phyloP scores from a whole-genome alignment of 148 eudicot genomes.

The Polygonum aviculare region DNA sequence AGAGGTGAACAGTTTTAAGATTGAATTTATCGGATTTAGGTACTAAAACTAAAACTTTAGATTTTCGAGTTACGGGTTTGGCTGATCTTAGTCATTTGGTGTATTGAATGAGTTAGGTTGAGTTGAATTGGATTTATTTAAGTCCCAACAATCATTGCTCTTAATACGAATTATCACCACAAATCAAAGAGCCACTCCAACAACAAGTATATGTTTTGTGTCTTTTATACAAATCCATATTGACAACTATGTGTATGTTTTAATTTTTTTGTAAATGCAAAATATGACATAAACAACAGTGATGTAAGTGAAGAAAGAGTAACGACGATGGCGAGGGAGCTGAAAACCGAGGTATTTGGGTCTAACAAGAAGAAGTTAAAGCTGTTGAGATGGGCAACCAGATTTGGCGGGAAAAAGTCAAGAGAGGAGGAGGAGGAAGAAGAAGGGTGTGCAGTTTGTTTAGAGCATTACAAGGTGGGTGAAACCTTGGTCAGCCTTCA shows the following conservation, averaged over 20 bases:
- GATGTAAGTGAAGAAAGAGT: slow-evolving; percentile 18
- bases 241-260: neutral
- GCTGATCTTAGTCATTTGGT: too few relatives aligned
- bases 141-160: too few relatives aligned
- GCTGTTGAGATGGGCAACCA: slow-evolving; percentile 16
- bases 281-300: slow-evolving; percentile 16
- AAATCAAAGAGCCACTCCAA: too few relatives aligned
- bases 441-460: slow-evolving; percentile 65
- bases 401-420: slow-evolving; percentile 35
- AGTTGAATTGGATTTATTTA: too few relatives aligned
- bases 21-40: neutral
- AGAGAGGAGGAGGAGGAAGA: slow-evolving; percentile 15
- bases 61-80: neutral
- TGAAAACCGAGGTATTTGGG: slow-evolving; percentile 31
- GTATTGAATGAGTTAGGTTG: too few relatives aligned
- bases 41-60: neutral
- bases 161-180: too few relatives aligned
- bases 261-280: neutral
- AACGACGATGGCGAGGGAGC: slow-evolving; percentile 12
- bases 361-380: neutral
- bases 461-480: slow-evolving; percentile 42
- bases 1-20: slow-evolving; percentile 15
- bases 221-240: too few relatives aligned
- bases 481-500: slow-evolving; percentile 41
- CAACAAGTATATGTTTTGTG: neutral